These are phyloP conservation scores for Podila epicladia DNA, from an alignment of 192 early-diverging fungal species.

Conservation along the genomic window DNA sequence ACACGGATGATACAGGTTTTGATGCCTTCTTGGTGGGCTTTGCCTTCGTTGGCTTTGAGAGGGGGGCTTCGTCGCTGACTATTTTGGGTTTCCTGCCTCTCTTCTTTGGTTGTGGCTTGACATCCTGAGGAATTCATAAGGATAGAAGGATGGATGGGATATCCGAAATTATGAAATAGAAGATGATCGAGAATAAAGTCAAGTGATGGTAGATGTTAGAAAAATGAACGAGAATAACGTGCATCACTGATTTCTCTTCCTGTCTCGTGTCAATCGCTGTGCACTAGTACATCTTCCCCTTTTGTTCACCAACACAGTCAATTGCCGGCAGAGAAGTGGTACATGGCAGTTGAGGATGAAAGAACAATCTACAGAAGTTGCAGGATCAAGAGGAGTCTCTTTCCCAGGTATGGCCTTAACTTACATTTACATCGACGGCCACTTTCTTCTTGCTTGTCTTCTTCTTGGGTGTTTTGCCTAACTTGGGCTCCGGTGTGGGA, in stretches of 20 bases:
- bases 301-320: too few relatives aligned
- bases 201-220: too few relatives aligned
- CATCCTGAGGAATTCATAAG: background rate
- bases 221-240: too few relatives aligned
- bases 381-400: background rate
- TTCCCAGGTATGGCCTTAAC: background rate
- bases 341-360: too few relatives aligned
- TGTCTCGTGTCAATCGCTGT: too few relatives aligned
- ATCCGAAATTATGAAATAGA: too few relatives aligned
- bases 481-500: background rate
- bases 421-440: background rate
- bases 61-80: slow-evolving; percentile 18
- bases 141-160: background rate
- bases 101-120: background rate
- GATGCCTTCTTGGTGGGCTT: slow-evolving; percentile 24
- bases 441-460: background rate
- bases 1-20: slow-evolving; percentile 4
- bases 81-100: slow-evolving; percentile 13
- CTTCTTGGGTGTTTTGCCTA: background rate
- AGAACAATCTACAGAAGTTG: too few relatives aligned
- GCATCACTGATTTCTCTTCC: too few relatives aligned
- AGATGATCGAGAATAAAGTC: too few relatives aligned
- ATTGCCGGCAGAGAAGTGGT: too few relatives aligned
- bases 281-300: too few relatives aligned
- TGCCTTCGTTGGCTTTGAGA: slow-evolving; percentile 9